Evolutionary conservation across 768 basidiomycete genomes (phyloP).

Genomic region (Termitomyces sp.): DNA sequence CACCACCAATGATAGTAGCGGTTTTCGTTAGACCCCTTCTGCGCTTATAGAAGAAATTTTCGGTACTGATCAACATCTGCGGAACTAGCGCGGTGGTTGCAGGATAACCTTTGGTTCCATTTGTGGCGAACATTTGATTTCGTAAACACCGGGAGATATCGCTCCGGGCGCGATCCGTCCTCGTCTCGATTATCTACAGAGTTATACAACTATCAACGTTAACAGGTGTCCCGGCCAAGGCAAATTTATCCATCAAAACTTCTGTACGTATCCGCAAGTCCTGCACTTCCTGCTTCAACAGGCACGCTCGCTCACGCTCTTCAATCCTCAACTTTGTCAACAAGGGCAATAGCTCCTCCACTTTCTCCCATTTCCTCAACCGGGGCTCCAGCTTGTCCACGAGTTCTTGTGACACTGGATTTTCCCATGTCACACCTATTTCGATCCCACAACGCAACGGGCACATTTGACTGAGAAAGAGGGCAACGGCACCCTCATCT

Average conservation of each 20-base stretch:
- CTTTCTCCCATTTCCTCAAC: conserved; percentile 34
- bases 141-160: neutral
- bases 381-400: conserved; percentile 15
- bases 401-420: conserved; percentile 4
- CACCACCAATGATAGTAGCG: conserved; percentile 48
- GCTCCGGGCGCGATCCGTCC: no score
- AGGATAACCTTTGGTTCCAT: neutral
- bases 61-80: conserved; percentile 19
- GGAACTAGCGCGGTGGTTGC: neutral
- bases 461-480: conserved; percentile 49
- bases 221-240: neutral
- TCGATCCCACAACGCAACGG: conserved; percentile 37
- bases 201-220: conserved; percentile 9
- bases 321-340: conserved; percentile 45
- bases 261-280: conserved; percentile 42
- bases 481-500: conserved; percentile 38
- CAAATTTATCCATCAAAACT: conserved; percentile 32
- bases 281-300: conserved; percentile 40
- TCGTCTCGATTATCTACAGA: no score
- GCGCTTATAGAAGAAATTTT: conserved; percentile 45
- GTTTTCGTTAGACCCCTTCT: conserved; percentile 42
- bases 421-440: conserved; percentile 46
- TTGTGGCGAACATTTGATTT: conserved; percentile 6
- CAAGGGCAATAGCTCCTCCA: conserved; percentile 34
- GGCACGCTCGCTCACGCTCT: conserved; percentile 25